Conservation (phyloP, 1,139 yeast species). For the Debaryomyces singareniensis region DNA sequence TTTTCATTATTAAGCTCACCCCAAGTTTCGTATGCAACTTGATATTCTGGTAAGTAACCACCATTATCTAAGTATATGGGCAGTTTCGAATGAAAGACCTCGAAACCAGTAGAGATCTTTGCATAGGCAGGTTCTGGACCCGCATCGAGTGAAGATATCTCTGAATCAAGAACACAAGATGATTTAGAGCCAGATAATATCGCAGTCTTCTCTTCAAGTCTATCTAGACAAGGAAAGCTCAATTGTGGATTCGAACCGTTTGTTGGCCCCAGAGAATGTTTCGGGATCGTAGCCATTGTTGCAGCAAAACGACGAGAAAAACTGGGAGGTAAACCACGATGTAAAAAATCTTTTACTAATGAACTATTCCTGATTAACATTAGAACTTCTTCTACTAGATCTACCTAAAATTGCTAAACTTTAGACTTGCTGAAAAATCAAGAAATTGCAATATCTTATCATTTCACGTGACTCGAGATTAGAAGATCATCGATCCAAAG, state of each 20-base stretch:
- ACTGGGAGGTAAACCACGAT: too few relatives aligned
- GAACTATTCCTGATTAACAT: too few relatives aligned
- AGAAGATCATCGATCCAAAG: too few relatives aligned
- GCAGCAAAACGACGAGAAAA: too few relatives aligned
- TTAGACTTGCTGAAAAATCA: not conserved
- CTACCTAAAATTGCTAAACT: too few relatives aligned
- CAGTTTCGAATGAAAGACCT: conserved; percentile 44
- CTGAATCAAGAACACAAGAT: conserved; percentile 11
- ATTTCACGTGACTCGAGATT: conserved; percentile 5
- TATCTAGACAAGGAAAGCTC: conserved; percentile 83
- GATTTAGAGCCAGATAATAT: conserved; percentile 21
- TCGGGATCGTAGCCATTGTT: too few relatives aligned
- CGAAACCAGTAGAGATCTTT: conserved; percentile 62
- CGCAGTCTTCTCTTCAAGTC: conserved; percentile 55
- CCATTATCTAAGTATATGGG: conserved; percentile 80
- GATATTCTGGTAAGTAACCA: conserved; percentile 65
- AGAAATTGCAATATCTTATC: conserved; percentile 2
- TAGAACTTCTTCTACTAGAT: too few relatives aligned
- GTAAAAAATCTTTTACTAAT: too few relatives aligned
- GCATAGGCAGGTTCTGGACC: conserved; percentile 89
- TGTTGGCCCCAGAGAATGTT: conserved; percentile 3
- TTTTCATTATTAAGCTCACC: conserved; percentile 58
- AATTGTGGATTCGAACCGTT: conserved; percentile 52
- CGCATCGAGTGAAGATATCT: conserved; percentile 45
- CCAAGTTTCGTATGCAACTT: conserved; percentile 91